phyloP scores from a whole-genome alignment of 2,329 filamentous ascomycete genomes.

The Xylaria sp. region DNA sequence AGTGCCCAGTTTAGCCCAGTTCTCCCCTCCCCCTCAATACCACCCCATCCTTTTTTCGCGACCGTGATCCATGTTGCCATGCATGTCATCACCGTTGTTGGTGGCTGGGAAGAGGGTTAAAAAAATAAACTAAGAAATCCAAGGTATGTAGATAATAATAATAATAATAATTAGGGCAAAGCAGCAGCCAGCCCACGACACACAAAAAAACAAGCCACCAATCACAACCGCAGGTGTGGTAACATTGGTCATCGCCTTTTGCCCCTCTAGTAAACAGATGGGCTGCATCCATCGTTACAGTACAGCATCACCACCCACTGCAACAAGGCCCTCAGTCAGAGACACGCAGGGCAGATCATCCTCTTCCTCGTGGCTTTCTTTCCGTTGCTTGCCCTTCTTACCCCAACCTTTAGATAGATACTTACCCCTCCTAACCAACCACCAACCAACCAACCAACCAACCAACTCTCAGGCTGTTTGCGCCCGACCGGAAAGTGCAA shows the following conservation, averaged over 20 bases:
- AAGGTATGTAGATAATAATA: neutral
- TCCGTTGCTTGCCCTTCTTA: neutral
- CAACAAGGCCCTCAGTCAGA: neutral
- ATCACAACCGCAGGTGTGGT: conserved; percentile 32
- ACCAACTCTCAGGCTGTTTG: neutral
- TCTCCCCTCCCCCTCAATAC: neutral
- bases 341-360: conserved; percentile 17
- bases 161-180: neutral
- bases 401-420: neutral
- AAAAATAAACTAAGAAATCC: neutral
- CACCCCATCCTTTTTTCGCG: neutral
- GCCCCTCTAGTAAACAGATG: conserved; percentile 1
- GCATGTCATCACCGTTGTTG: conserved; percentile 28
- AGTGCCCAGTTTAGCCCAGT: conserved; percentile 10
- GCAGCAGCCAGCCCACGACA: neutral
- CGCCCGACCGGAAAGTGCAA: neutral
- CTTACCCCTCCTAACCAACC: neutral
- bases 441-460: neutral
- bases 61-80: conserved; percentile 26
- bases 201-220: conserved; percentile 10
- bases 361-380: conserved; percentile 14
- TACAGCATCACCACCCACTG: neutral
- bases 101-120: conserved; percentile 18
- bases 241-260: conserved; percentile 19
- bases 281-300: conserved; percentile 16